These are phyloP conservation scores for Sanghuangporus sanghuang DNA, from an alignment of 1,284 basidiomycete species.

Conservation along the genomic window DNA sequence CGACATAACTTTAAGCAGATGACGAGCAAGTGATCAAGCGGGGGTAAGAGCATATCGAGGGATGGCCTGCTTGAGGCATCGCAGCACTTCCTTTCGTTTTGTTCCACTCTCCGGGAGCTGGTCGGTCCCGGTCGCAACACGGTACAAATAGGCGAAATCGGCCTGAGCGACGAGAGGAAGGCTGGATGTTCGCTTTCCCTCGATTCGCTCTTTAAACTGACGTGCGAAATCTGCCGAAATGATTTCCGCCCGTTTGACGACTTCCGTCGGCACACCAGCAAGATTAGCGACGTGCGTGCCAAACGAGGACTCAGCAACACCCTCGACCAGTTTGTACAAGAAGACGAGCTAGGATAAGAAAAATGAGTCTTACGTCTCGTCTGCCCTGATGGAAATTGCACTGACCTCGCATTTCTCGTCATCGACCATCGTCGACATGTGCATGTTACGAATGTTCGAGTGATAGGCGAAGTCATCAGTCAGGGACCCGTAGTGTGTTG, in stretches of 20 bases:
- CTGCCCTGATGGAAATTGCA: background rate
- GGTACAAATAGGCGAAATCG: conserved; percentile 77
- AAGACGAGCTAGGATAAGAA: conserved; percentile 65
- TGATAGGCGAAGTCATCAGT: conserved; percentile 88
- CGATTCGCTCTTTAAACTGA: conserved; percentile 76
- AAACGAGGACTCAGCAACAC: conserved; percentile 87
- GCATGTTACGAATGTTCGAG: conserved; percentile 89
- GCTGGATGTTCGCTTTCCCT: conserved; percentile 55
- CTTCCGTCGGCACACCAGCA: conserved; percentile 72
- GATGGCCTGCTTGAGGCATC: conserved; percentile 47
- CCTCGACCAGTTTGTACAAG: conserved; percentile 88
- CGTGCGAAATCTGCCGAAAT: conserved; percentile 86
- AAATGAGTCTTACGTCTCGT: background rate
- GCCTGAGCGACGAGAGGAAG: conserved; percentile 79
- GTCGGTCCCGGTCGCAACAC: conserved; percentile 47
- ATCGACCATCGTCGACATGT: conserved; percentile 91
- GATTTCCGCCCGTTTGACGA: conserved; percentile 84
- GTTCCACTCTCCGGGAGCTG: conserved; percentile 48
- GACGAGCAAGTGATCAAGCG: background rate
- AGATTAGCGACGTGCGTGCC: conserved; percentile 89
- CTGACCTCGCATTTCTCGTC: conserved; percentile 79
- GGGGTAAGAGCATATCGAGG: conserved; percentile 12
- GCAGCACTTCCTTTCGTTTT: conserved; percentile 47
- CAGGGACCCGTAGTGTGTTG: conserved; percentile 83
- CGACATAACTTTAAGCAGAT: background rate